These are phyloP conservation scores for Discostella stelligera DNA, from an alignment of 352 stramenopile genomes.

Conservation along the genomic window DNA sequence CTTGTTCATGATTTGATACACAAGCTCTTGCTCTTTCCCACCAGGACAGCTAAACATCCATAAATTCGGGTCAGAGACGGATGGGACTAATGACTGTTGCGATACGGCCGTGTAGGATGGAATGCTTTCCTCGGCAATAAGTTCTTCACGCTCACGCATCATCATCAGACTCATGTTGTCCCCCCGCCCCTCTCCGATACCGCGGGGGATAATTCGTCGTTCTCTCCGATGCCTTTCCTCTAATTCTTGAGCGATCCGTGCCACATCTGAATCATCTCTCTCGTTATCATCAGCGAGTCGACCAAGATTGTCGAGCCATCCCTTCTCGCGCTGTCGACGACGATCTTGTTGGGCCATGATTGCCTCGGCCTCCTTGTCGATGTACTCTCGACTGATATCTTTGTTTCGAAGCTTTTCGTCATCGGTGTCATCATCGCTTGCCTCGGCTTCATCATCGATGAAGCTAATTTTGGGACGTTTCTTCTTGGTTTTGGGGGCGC, in stretches of 20 bases:
- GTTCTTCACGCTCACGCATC: constrained; percentile 7
- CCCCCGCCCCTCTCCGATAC: constrained; percentile 17
- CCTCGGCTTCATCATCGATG: constrained; percentile 82
- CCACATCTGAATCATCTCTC: constrained; percentile 42
- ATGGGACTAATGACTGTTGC: constrained; percentile 79
- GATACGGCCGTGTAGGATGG: constrained; percentile 65
- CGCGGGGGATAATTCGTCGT: not conserved
- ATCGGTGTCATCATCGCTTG: constrained; percentile 70
- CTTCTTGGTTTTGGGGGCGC: constrained; percentile 29
- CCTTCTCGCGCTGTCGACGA: constrained; percentile 64
- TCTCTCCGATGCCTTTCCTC: constrained; percentile 66
- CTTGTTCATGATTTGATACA: constrained; percentile 85
- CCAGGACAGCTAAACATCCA: constrained; percentile 81
- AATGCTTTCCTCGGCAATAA: constrained; percentile 6
- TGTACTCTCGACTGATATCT: constrained; percentile 75
- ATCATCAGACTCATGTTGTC: constrained; percentile 4
- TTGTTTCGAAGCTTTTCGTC: constrained; percentile 56
- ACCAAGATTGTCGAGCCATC: constrained; percentile 42
- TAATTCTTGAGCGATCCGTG: constrained; percentile 57
- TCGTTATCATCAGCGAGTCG: constrained; percentile 39
- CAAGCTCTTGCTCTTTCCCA: constrained; percentile 81
- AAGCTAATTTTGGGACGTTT: constrained; percentile 73
- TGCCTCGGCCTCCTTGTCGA: constrained; percentile 76
- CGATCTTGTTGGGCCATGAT: constrained; percentile 81
- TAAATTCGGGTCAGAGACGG: constrained; percentile 79